Evolutionary conservation across 2,329 filamentous ascomycete genomes (phyloP).

Genomic region (Curvularia lunata): DNA sequence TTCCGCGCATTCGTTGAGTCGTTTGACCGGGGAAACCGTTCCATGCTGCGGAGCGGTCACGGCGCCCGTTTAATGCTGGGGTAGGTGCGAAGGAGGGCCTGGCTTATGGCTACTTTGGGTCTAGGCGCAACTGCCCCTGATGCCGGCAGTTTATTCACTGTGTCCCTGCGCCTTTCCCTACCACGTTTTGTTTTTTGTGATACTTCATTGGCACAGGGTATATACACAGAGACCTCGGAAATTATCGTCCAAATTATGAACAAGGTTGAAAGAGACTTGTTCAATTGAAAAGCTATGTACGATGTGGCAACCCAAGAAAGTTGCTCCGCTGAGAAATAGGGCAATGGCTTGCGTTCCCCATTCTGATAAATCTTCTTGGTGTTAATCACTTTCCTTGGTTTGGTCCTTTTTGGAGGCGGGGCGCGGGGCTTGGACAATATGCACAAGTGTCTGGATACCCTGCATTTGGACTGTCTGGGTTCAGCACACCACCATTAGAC

Average conservation of each 20-base stretch:
- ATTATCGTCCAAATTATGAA: not conserved
- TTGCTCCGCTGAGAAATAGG: not conserved
- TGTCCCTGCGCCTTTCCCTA: not conserved
- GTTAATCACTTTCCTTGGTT: not conserved
- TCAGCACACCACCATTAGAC: slow-evolving; percentile 32
- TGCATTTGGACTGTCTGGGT: slow-evolving; percentile 33
- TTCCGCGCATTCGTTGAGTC: slow-evolving; percentile 1
- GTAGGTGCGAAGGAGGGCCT: not conserved
- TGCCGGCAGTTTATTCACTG: slow-evolving; percentile 1
- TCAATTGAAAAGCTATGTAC: not conserved
- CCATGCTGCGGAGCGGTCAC: not conserved
- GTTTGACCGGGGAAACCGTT: not conserved
- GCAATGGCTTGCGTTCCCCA: not conserved
- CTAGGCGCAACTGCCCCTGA: not conserved
- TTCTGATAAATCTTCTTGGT: not conserved
- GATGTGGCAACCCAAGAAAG: not conserved
- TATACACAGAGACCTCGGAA: not conserved
- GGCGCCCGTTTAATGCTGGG: not conserved
- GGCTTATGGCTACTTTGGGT: not conserved
- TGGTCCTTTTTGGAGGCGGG: not conserved
- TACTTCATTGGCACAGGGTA: no score
- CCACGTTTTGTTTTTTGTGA: not conserved
- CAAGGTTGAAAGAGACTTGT: not conserved
- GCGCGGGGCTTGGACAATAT: slow-evolving; percentile 14
- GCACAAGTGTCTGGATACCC: slow-evolving; percentile 38